Conservation (phyloP, 345 rosid genomes). For the Streptanthus diversifolius region DNA sequence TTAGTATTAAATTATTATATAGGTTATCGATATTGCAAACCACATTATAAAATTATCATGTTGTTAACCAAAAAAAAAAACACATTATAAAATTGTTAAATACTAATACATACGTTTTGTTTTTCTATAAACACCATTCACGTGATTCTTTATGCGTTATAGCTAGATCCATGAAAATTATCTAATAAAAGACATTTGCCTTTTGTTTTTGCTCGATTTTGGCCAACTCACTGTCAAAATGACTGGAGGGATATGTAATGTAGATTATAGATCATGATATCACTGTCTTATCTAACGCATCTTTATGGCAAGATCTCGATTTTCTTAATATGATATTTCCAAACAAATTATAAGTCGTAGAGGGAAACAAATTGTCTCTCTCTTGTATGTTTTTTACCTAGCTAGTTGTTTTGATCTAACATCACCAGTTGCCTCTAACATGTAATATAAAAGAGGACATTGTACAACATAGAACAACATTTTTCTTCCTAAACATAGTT, state of each 20-base stretch:
- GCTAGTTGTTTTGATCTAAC: background rate
- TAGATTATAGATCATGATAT: background rate
- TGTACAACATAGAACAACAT: no score
- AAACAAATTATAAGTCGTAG: background rate
- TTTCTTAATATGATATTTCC: background rate
- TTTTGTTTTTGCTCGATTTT: background rate
- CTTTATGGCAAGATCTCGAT: background rate
- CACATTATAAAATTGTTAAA: background rate
- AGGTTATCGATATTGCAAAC: background rate
- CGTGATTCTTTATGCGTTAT: background rate
- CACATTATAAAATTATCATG: background rate
- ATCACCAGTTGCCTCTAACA: background rate
- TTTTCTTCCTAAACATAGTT: no score
- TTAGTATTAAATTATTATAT: background rate
- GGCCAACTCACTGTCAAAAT: constrained; percentile 13
- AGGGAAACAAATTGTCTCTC: no score
- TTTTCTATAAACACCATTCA: background rate
- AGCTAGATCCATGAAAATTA: background rate
- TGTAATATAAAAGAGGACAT: no score
- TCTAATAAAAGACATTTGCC: background rate
- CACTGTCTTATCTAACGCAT: background rate
- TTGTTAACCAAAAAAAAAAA: no score
- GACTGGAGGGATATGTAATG: background rate
- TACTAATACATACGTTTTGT: background rate
- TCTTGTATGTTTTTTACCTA: background rate